Conservation (phyloP, 1,284 basidiomycete species). For the Chondrostereum purpureum region DNA sequence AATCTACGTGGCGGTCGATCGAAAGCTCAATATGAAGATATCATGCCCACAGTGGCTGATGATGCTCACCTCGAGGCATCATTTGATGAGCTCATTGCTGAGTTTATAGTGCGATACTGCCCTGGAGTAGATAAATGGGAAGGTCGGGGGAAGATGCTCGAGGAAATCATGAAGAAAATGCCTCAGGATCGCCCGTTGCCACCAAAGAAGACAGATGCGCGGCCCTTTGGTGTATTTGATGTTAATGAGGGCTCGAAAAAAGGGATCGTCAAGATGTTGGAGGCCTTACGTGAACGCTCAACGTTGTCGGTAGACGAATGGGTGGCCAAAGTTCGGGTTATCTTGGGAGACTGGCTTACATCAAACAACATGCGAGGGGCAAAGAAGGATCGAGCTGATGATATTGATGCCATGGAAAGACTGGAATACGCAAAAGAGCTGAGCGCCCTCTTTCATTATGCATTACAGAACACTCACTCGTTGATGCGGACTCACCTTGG, state of each 20-base stretch:
- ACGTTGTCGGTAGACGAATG: slow-evolving; percentile 12
- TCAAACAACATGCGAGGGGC: slow-evolving; percentile 15
- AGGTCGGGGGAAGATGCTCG: slow-evolving; percentile 11
- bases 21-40: slow-evolving; percentile 14
- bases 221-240: slow-evolving; percentile 21
- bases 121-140: slow-evolving; percentile 17
- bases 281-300: slow-evolving; percentile 11
- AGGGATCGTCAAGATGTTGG: slow-evolving; percentile 14
- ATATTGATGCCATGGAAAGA: slow-evolving; percentile 16
- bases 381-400: slow-evolving; percentile 15
- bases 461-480: slow-evolving; percentile 16
- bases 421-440: slow-evolving; percentile 16
- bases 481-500: slow-evolving; percentile 18
- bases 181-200: slow-evolving; percentile 18
- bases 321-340: slow-evolving; percentile 12
- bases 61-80: slow-evolving; percentile 12
- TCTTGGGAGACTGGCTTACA: slow-evolving; percentile 17
- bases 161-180: slow-evolving; percentile 11
- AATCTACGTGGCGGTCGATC: slow-evolving; percentile 12
- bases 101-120: slow-evolving; percentile 17
- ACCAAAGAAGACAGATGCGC: slow-evolving; percentile 16
- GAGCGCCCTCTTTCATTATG: slow-evolving; percentile 16
- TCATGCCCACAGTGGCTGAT: slow-evolving; percentile 16
- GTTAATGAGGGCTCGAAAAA: slow-evolving; percentile 18
- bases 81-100: slow-evolving; percentile 15